phyloP scores from a whole-genome alignment of 306 rosid species.

The Lathyrus tuberosus region DNA sequence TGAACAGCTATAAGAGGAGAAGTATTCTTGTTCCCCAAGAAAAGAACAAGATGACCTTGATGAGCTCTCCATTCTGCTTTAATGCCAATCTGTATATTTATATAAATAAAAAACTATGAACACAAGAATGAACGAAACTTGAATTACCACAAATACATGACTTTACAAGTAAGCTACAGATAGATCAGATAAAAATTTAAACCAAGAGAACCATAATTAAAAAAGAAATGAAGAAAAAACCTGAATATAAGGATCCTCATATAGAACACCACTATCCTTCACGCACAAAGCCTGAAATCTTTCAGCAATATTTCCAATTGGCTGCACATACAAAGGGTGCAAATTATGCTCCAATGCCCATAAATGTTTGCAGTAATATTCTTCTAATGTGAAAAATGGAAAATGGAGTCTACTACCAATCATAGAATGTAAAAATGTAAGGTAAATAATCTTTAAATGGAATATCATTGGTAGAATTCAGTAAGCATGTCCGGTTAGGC shows the following conservation, averaged over 20 bases:
- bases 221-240: conserved; percentile 46
- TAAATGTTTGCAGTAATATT: conserved; percentile 11
- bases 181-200: neutral
- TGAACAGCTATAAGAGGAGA: conserved; percentile 88
- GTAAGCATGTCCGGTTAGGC: conserved; percentile 18
- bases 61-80: conserved; percentile 97
- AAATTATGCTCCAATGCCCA: conserved; percentile 39
- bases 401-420: conserved; percentile 32
- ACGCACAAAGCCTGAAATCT: conserved; percentile 87
- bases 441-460: conserved; percentile 22
- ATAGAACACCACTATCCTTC: conserved; percentile 98
- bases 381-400: conserved; percentile 36
- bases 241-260: conserved; percentile 98
- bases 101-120: conserved; percentile 17
- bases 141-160: conserved; percentile 23
- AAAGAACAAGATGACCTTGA: conserved; percentile 90
- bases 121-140: conserved; percentile 24
- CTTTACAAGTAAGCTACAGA: conserved; percentile 14
- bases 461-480: conserved; percentile 12
- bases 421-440: conserved; percentile 4
- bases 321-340: conserved; percentile 62
- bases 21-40: conserved; percentile 97
- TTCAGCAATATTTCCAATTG: conserved; percentile 91
- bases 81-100: conserved; percentile 70
- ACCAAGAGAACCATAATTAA: neutral